Evolutionary conservation across 2,329 filamentous ascomycete species (phyloP).

Genomic region (Arthrobotrys iridis): DNA sequence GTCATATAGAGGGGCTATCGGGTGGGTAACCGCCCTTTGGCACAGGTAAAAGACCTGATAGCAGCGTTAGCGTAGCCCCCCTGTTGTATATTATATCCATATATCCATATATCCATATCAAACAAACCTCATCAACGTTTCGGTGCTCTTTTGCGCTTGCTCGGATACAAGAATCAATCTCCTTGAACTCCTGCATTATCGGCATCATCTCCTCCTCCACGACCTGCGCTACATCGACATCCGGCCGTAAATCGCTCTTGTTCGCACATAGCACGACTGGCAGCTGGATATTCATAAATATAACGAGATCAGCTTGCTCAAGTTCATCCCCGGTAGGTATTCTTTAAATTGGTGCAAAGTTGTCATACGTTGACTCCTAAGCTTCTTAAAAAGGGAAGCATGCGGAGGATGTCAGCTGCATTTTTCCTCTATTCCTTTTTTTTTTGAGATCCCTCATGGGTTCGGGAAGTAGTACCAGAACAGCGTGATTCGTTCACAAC

Average conservation of each 20-base stretch:
- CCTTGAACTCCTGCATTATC: constrained; percentile 95
- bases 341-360: too few species aligned
- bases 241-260: constrained; percentile 86
- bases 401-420: constrained; percentile 21
- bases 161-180: constrained; percentile 93
- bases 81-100: neutral
- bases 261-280: constrained; percentile 97
- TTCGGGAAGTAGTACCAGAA: constrained; percentile 74
- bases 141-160: constrained; percentile 67
- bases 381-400: constrained; percentile 92
- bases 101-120: neutral
- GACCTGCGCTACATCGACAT: constrained; percentile 81
- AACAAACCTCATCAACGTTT: constrained; percentile 59
- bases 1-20: constrained; percentile 94
- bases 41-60: constrained; percentile 89
- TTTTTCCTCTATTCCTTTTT: too few species aligned
- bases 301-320: too few species aligned
- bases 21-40: constrained; percentile 97
- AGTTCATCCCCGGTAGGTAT: too few species aligned
- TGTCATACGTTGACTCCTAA: constrained; percentile 91
- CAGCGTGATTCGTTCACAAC: constrained; percentile 93
- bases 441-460: neutral
- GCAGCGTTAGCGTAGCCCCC: neutral
- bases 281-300: constrained; percentile 49
- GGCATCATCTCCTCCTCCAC: constrained; percentile 98